Base-by-base conservation (phyloP, 2,329 filamentous ascomycete genomes). In the Hypoxylon sp. region DNA sequence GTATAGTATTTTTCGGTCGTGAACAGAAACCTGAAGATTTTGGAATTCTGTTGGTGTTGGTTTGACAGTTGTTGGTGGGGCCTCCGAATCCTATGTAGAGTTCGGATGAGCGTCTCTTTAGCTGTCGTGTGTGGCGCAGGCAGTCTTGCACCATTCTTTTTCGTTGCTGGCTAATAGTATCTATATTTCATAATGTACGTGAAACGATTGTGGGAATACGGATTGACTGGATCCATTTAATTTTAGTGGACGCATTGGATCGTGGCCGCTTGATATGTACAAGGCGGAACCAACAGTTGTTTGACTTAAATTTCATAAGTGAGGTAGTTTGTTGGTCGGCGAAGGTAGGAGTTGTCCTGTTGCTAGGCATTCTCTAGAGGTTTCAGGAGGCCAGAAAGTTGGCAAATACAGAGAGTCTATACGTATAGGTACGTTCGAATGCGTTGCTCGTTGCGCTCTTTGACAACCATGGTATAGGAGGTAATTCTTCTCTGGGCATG, bases 121-220 rank as follows among this genome's bases (percentile, higher is more conserved):
- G 36, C 21, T 34, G 48, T 51, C 32, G 30, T 45, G 34, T 6
- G 57, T 48, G 63, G 56, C 56, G 34, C 36, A 51, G 19, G n/a
- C 14, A 25, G 28, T 36, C 21, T 41, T 34, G 21, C 19, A 41
- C 46, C 6, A 19, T 11, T 48, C 1, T 21, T 21, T 38, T n/a
- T 14, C 17, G 14, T 56, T 34, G 17, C 2, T 28, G 10, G n/a
- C 57, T 48, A 59, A 59, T 23, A 17, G n/a, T 52, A 38, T 46
- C 17, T 53, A 32, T n/a, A 49, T 49, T 32, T 56, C 17, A 43
- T 19, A 19, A 34, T 25, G 38, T n/a, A 41, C 17, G 14, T 41
- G 50, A 60, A 65, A 60, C 62, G 17, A 49, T 28, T 49, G 38
- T 51, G 51, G 17, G 43, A 43, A 65, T 50, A 17, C 7, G 7